phyloP scores from a whole-genome alignment of 306 rosid genomes.

The Cucurbita pepo region DNA sequence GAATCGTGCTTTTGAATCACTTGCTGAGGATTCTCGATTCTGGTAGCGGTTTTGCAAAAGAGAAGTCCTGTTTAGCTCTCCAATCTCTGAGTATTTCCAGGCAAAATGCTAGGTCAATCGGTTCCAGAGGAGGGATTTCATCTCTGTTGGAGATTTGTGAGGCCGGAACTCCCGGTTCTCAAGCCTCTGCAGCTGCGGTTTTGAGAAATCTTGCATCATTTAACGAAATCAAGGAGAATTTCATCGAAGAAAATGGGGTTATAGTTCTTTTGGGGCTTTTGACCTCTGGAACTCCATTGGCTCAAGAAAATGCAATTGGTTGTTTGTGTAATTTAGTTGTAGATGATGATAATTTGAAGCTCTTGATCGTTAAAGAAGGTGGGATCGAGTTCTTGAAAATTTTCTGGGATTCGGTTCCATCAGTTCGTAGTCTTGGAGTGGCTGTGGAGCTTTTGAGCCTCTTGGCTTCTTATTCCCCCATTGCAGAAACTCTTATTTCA shows the following conservation, averaged over 20 bases:
- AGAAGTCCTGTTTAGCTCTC: slow-evolving; percentile 63
- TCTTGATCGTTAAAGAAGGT: slow-evolving; percentile 46
- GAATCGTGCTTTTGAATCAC: slow-evolving; percentile 55
- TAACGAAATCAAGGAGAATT: slow-evolving; percentile 45
- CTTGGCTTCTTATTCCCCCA: slow-evolving; percentile 26
- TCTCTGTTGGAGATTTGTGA: slow-evolving; percentile 82
- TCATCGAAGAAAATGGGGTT: slow-evolving; percentile 56
- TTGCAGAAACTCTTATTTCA: slow-evolving; percentile 44
- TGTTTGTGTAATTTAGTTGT: slow-evolving; percentile 57
- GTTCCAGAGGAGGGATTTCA: slow-evolving; percentile 77
- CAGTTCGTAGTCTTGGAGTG: slow-evolving; percentile 41
- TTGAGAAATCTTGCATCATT: slow-evolving; percentile 52
- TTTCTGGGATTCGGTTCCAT: slow-evolving; percentile 57
- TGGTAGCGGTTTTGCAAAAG: slow-evolving; percentile 61
- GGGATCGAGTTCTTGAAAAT: slow-evolving; percentile 61
- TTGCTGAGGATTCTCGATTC: slow-evolving; percentile 62
- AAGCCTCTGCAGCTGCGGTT: slow-evolving; percentile 68
- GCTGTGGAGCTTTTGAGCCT: slow-evolving; percentile 49
- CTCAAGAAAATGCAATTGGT: slow-evolving; percentile 64
- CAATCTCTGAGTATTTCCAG: slow-evolving; percentile 44
- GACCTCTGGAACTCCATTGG: slow-evolving; percentile 54
- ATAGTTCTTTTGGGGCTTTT: slow-evolving; percentile 45
- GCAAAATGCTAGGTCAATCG: slow-evolving; percentile 72
- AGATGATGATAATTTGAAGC: slow-evolving; percentile 37
- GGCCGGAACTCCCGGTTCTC: slow-evolving; percentile 79